phyloP scores from a whole-genome alignment of 148 eudicot species.

The Fagopyrum homotropicum region DNA sequence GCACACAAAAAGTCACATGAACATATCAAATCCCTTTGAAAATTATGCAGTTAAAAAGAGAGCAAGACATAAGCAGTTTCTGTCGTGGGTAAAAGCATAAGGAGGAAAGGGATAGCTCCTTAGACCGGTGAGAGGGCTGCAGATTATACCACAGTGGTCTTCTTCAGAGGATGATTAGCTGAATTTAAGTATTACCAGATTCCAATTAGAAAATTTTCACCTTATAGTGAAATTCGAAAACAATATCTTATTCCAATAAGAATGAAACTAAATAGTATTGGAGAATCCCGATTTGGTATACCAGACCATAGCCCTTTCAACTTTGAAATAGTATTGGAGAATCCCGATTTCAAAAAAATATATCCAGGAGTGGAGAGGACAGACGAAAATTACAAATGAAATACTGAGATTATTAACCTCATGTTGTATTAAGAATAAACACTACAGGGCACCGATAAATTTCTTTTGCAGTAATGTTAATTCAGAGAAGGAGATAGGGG shows the following conservation, averaged over 20 bases:
- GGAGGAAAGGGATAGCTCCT: background rate
- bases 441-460: background rate
- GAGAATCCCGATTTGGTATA: background rate
- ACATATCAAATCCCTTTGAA: background rate
- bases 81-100: background rate
- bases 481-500: background rate
- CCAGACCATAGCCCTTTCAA: background rate
- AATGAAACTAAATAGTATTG: background rate
- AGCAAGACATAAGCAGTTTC: background rate
- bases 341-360: background rate
- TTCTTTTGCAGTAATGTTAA: background rate
- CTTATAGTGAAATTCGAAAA: background rate
- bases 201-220: background rate
- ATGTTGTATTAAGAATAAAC: background rate
- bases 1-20: constrained; percentile 10
- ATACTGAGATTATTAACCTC: background rate
- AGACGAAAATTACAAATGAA: background rate
- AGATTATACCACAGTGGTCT: background rate
- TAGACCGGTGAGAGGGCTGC: background rate
- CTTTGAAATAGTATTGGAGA: background rate
- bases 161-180: background rate
- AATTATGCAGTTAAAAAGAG: background rate
- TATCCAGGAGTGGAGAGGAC: background rate
- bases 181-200: background rate
- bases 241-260: background rate